These are phyloP conservation scores for Barnettozyma populi DNA, from an alignment of 805 yeast species.

Conservation along the genomic window DNA sequence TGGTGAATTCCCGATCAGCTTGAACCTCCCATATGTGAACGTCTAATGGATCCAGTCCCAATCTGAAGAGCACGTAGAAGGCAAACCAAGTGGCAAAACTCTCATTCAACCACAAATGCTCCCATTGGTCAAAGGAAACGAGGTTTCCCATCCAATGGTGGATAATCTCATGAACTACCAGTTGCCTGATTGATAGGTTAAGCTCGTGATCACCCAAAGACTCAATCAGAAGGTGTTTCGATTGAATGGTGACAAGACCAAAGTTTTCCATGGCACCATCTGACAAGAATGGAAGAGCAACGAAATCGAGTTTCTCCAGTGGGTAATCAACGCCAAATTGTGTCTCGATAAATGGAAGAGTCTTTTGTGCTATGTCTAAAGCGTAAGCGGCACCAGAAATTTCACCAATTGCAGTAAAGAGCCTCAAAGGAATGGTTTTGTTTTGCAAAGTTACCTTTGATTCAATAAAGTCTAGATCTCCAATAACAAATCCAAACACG, in stretches of 20 bases:
- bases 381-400: constrained; percentile 43
- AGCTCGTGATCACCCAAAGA: constrained; percentile 23
- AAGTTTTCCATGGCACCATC: constrained; percentile 83
- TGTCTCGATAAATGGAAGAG: constrained; percentile 43
- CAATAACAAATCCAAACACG: constrained; percentile 61
- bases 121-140: constrained; percentile 64
- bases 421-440: constrained; percentile 39
- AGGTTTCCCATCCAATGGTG: constrained; percentile 80
- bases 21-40: constrained; percentile 30
- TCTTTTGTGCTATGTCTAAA: constrained; percentile 39
- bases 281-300: constrained; percentile 62
- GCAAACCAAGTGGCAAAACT: constrained; percentile 75
- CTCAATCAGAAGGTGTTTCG: constrained; percentile 41
- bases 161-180: constrained; percentile 65
- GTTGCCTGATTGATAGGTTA: constrained; percentile 40
- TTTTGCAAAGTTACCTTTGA: constrained; percentile 26
- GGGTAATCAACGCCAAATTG: constrained; percentile 48
- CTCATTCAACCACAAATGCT: constrained; percentile 69
- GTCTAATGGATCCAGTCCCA: constrained; percentile 24
- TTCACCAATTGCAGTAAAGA: constrained; percentile 53
- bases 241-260: constrained; percentile 59
- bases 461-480: constrained; percentile 56
- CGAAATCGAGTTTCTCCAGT: constrained; percentile 57
- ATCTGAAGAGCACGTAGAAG: constrained; percentile 34
- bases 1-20: constrained; percentile 27